Evolutionary conservation across 208 protist genomes (phyloP).

Genomic region (Leishmania gerbilli): DNA sequence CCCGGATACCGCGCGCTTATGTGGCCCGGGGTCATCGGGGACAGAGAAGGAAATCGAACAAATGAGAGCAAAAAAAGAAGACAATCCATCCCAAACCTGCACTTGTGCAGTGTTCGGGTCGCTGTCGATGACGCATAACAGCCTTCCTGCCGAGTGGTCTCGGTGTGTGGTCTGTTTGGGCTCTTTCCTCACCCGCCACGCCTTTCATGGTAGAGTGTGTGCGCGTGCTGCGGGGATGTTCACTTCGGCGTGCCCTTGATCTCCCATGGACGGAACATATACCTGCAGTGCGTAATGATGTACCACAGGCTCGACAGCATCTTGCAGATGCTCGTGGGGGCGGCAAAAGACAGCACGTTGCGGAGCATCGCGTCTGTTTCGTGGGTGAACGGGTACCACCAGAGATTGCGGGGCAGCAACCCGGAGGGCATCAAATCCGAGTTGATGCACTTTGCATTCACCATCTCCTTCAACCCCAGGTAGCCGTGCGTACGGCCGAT

Average conservation of each 20-base stretch:
- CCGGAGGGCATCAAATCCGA: constrained; percentile 41
- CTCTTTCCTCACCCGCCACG: background rate
- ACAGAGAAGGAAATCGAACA: background rate
- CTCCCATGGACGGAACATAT: constrained; percentile 69
- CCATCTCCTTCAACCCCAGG: constrained; percentile 81
- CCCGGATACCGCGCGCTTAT: background rate
- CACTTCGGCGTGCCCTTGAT: constrained; percentile 31
- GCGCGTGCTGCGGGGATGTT: background rate
- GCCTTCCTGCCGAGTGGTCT: background rate
- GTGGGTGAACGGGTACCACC: constrained; percentile 73
- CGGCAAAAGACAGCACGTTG: constrained; percentile 34
- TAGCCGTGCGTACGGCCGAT: constrained; percentile 85
- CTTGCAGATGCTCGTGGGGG: constrained; percentile 36
- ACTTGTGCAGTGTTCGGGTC: background rate
- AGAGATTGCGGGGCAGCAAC: constrained; percentile 60
- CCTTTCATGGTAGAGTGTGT: background rate
- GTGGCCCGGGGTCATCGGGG: background rate
- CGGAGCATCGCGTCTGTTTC: constrained; percentile 44
- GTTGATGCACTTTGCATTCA: constrained; percentile 86
- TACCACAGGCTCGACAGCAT: constrained; percentile 29
- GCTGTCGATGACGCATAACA: background rate
- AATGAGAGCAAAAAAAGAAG: constrained; percentile 15
- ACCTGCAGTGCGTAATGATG: constrained; percentile 32
- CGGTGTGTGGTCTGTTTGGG: background rate
- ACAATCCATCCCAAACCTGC: background rate